Percentiles rank a stretch among this genome's conserved stretches.
These are phyloP conservation scores for carrot (Daucus carota) DNA, from an alignment of 129 eudicot species.

Conservation along the genomic window DH1_v3.0 NC_030385.2:42703501-42704000, in stretches of 20 bases:
- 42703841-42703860: not conserved
- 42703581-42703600: conserved; percentile 49
- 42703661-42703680: conserved; percentile 34
- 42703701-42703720: not conserved
- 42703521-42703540: conserved; percentile 44
- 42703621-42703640: conserved; percentile 38
- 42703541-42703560: conserved; percentile 12
- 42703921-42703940: not conserved
- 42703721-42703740: too few species aligned
- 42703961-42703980: conserved; percentile 43
- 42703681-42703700: not conserved
- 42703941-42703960: conserved; percentile 45
- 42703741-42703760: not conserved
- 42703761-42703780: not conserved
- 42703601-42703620: conserved; percentile 38
- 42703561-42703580: conserved; percentile 44
- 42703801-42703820: not conserved
- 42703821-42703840: not conserved
- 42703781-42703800: not conserved
- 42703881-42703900: not conserved
- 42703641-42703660: conserved; percentile 40
- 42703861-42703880: not conserved
- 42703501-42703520: conserved; percentile 36
- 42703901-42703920: not conserved
- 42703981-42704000: conserved; percentile 48